phyloP scores from a whole-genome alignment of 306 rosid species.

The Ammopiptanthus mongolicus region DNA sequence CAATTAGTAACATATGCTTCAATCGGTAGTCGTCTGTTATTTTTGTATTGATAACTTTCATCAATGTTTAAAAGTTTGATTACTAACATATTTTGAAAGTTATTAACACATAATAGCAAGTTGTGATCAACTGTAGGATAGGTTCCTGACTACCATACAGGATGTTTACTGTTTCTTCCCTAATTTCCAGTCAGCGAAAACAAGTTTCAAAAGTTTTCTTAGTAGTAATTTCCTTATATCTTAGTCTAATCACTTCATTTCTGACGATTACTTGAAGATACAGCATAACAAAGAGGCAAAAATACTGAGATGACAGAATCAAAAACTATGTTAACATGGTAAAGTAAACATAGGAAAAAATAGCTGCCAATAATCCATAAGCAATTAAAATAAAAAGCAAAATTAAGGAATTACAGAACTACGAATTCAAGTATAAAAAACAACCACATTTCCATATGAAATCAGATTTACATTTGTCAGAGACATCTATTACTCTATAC shows the following conservation, averaged over 20 bases:
- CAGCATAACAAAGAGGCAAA: not conserved
- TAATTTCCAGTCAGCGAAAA: too few relatives aligned
- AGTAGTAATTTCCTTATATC: not conserved
- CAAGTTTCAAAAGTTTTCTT: not conserved
- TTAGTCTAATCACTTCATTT: not conserved
- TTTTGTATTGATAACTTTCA: not conserved
- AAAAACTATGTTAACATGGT: not conserved
- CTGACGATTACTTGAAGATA: not conserved
- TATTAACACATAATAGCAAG: not conserved
- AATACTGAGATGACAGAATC: slow-evolving; percentile 14
- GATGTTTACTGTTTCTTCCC: not conserved
- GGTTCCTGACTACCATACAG: not conserved
- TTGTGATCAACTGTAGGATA: not conserved
- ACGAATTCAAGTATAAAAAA: not conserved
- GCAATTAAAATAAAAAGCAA: not conserved
- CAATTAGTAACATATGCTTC: too few relatives aligned
- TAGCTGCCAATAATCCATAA: not conserved
- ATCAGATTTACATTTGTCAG: slow-evolving; percentile 4
- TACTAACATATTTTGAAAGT: not conserved
- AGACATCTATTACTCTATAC: not conserved
- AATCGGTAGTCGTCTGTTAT: too few relatives aligned
- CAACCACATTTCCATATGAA: not conserved
- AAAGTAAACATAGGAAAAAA: not conserved
- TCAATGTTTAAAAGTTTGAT: too few relatives aligned
- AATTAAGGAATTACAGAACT: not conserved